Evolutionary conservation across 2,329 filamentous ascomycete genomes (phyloP), one percentile per base, ranked within the genome.

Genomic region (Aspergillus carbonarius): DNA sequence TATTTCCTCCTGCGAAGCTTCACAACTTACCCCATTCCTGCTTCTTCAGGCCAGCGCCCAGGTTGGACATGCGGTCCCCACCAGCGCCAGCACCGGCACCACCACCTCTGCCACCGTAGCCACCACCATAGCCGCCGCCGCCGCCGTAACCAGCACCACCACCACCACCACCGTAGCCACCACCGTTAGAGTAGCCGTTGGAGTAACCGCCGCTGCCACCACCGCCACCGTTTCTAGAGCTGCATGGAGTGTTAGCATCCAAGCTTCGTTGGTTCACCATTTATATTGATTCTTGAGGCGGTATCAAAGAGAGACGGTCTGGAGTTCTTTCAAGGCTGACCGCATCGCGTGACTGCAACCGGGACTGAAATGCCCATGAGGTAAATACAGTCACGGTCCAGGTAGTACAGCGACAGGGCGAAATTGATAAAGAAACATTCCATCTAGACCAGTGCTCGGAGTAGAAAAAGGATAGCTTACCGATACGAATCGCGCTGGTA

Each of bases 41-140:
- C 72, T 89, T 87, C 81, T 96, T 93, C 66, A 99, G 82, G 69
- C 89, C 88, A 64, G 92, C 84, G 70, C 95, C 95, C 63, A 99
- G 90, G 76, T 89, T 88, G 68, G 88, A 90, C 95, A 99, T 99
- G 70, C 91, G 88, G 80, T 99, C 95, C 76, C 93, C 93, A 66
- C 92, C 91, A 66, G 84, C 88, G 65, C 84, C 87, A 57, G 83
- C 79, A 58, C 76, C 76, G 53, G 74, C 75, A 39, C 78, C 74
- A 53, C 78, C 76, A 60, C 75, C 65, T 57, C 68, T 66, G 13
- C 66, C 67, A 56, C 69, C 67, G 47, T 69, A 68, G 35, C 71
- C 65, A 37, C 68, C 71, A 44, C 74, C 73, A 50, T 68, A 67
- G 51, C 65, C 63, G 54, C 65, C 66, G 58, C 67, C 66, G 46